These are phyloP conservation scores for Talinum fruticosum DNA, from an alignment of 148 eudicot species.

Conservation along the genomic window DNA sequence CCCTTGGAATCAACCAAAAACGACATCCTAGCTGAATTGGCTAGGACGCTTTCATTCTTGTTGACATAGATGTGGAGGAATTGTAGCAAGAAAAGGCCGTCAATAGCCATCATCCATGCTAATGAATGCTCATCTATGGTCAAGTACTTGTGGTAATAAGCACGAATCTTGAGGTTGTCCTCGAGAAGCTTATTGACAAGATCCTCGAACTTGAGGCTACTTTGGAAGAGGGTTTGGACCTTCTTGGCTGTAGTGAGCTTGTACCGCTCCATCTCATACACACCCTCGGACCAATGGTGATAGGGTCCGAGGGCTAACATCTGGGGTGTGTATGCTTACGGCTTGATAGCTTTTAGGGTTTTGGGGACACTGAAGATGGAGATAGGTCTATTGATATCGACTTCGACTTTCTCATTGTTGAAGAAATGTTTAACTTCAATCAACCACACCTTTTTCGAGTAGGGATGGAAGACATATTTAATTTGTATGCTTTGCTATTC, in stretches of 20 bases:
- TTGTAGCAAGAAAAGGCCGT: constrained; percentile 34
- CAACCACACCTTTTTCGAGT: background rate
- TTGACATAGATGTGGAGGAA: constrained; percentile 22
- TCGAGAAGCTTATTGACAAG: constrained; percentile 10
- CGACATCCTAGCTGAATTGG: constrained; percentile 33
- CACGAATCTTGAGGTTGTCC: constrained; percentile 22
- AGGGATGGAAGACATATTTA: background rate
- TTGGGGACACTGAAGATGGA: background rate
- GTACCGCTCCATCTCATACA: constrained; percentile 43
- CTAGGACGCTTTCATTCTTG: constrained; percentile 4
- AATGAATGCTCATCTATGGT: constrained; percentile 21
- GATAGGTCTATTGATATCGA: background rate
- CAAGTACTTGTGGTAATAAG: constrained; percentile 32
- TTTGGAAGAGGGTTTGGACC: constrained; percentile 7
- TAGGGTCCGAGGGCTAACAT: constrained; percentile 42
- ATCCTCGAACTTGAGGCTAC: constrained; percentile 2
- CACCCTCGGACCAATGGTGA: constrained; percentile 38
- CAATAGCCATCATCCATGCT: constrained; percentile 44
- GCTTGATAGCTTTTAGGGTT: constrained; percentile 18
- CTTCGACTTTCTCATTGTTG: background rate
- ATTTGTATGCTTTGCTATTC: too few relatives aligned
- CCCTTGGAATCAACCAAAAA: constrained; percentile 34
- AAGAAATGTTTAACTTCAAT: background rate
- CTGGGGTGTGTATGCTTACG: constrained; percentile 40
- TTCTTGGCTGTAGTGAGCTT: constrained; percentile 35